phyloP scores from a whole-genome alignment of 2,329 filamentous ascomycete species.

The Penicillium sp. region DNA sequence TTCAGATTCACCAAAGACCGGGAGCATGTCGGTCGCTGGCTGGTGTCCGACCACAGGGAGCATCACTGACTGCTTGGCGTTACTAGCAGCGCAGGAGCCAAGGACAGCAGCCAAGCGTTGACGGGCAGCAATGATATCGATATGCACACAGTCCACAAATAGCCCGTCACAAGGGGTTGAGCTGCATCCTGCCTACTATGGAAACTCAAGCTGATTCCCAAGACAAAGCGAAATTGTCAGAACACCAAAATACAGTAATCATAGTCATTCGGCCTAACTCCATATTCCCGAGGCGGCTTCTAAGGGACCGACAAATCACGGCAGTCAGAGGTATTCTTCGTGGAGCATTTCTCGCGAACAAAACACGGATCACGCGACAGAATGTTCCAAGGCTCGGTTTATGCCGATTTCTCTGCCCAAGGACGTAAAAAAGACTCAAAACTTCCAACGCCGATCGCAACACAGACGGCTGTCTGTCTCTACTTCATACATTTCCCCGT shows the following conservation, averaged over 20 bases:
- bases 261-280: background rate
- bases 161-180: background rate
- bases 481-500: background rate
- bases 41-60: constrained; percentile 5
- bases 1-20: background rate
- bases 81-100: constrained; percentile 7
- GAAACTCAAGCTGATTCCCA: background rate
- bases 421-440: background rate
- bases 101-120: background rate
- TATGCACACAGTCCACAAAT: background rate
- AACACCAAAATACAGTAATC: background rate
- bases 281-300: background rate
- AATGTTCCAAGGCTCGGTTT: constrained; percentile 1
- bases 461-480: background rate
- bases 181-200: background rate
- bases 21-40: background rate
- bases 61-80: constrained; percentile 11
- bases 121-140: background rate
- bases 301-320: constrained; percentile 2
- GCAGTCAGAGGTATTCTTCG: background rate
- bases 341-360: background rate
- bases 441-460: constrained; percentile 1
- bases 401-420: background rate
- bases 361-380: constrained; percentile 3
- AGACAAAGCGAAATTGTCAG: background rate